Conservation (phyloP, 1,284 basidiomycete species). For the Marasmius sp. region DNA sequence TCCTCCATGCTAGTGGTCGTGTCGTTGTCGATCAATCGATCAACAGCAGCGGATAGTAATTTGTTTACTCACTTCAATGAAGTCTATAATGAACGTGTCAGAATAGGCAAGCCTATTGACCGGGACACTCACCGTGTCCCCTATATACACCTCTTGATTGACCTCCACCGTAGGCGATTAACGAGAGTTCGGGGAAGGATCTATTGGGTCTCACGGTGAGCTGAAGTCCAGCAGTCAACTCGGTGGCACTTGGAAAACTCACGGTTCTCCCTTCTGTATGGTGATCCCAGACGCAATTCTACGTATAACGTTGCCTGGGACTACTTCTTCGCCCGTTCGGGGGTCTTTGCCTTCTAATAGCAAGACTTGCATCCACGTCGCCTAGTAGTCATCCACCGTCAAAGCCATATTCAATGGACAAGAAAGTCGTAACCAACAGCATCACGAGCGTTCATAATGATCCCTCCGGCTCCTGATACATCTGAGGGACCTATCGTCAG, state of each 20-base stretch:
- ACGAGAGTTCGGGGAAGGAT: conserved; percentile 12
- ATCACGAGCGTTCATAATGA: conserved; percentile 17
- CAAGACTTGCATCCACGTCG: conserved; percentile 21
- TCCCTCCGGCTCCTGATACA: conserved; percentile 16
- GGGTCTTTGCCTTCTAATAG: conserved; percentile 18
- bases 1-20: conserved; percentile 15
- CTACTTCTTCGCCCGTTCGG: conserved; percentile 13
- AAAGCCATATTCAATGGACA: not conserved
- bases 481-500: not conserved
- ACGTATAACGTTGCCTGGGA: conserved; percentile 16
- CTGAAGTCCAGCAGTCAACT: not conserved
- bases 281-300: conserved; percentile 17
- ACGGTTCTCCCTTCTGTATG: conserved; percentile 8
- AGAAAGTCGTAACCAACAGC: conserved; percentile 2
- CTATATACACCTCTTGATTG: conserved; percentile 10
- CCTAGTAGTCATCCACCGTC: conserved; percentile 2
- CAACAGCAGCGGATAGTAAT: not conserved
- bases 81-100: not conserved
- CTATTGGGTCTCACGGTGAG: not conserved
- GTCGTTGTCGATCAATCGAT: not conserved
- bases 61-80: not conserved
- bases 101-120: not conserved
- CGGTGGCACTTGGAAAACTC: not conserved
- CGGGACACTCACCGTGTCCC: conserved; percentile 11
- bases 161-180: conserved; percentile 13